Evolutionary conservation across 2,329 filamentous ascomycete genomes (phyloP).

Genomic region (Clarireedia homoeocarpa): DNA sequence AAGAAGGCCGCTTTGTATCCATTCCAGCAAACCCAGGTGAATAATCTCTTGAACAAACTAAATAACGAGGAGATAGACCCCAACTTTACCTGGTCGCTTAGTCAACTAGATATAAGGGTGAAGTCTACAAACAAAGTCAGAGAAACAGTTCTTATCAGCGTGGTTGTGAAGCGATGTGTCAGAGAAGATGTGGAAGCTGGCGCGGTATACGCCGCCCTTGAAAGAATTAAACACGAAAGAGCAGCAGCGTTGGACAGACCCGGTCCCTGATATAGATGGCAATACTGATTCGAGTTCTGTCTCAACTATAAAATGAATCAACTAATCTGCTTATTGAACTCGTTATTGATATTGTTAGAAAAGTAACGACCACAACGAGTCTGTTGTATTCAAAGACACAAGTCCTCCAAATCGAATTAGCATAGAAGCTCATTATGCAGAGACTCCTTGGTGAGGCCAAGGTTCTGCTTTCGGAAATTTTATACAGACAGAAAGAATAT

Average conservation of each 20-base stretch:
- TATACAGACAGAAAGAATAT: too few species aligned
- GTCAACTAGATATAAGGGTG: constrained; percentile 21
- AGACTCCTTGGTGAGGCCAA: too few species aligned
- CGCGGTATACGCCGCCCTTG: constrained; percentile 16
- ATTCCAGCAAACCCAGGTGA: constrained; percentile 25
- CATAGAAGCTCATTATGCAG: too few species aligned
- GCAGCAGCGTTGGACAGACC: constrained; percentile 9
- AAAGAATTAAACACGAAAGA: constrained; percentile 14
- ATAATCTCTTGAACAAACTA: constrained; percentile 22
- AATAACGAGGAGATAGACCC: constrained; percentile 18
- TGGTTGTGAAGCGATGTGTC: constrained; percentile 24
- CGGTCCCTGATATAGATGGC: constrained; percentile 8
- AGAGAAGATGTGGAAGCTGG: constrained; percentile 14
- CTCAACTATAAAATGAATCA: too few species aligned
- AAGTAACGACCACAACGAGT: too few species aligned
- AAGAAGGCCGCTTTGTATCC: constrained; percentile 23
- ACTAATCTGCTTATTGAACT: too few species aligned
- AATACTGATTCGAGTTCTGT: constrained; percentile 9
- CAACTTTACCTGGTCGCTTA: constrained; percentile 26
- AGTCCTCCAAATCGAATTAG: too few species aligned
- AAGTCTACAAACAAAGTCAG: constrained; percentile 10
- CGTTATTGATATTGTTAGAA: too few species aligned
- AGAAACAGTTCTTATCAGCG: constrained; percentile 24
- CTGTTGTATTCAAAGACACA: too few species aligned
- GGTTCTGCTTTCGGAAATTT: too few species aligned